These are phyloP conservation scores for Clarireedia homoeocarpa DNA, from an alignment of 2,329 filamentous ascomycete genomes.

Conservation along the genomic window DNA sequence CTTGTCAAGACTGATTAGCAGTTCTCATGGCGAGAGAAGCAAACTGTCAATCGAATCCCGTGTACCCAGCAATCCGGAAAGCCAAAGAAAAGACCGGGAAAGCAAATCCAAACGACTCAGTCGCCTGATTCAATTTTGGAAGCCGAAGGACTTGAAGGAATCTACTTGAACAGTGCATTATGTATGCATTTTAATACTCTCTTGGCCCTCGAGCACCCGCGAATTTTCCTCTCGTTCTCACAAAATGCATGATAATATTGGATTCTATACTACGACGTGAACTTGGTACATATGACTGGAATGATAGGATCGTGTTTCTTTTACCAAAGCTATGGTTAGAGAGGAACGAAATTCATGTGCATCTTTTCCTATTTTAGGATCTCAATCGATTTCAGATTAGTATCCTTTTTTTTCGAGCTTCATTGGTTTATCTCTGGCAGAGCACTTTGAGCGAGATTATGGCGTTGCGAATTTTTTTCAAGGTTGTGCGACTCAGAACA, in stretches of 20 bases:
- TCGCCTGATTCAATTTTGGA: constrained; percentile 75
- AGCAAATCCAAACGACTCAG: constrained; percentile 65
- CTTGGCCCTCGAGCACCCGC: not conserved
- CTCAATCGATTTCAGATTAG: constrained; percentile 2
- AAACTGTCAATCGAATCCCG: constrained; percentile 63
- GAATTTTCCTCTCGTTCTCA: not conserved
- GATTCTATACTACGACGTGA: not conserved
- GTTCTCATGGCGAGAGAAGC: constrained; percentile 65
- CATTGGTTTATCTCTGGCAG: constrained; percentile 10
- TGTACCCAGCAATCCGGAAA: constrained; percentile 33
- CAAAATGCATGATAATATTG: not conserved
- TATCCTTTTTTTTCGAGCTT: constrained; percentile 16
- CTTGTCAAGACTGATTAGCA: constrained; percentile 67
- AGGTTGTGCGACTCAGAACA: constrained; percentile 5
- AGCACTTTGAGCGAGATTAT: constrained; percentile 24
- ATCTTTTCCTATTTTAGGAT: constrained; percentile 16
- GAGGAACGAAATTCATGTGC: constrained; percentile 23
- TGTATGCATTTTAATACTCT: not conserved
- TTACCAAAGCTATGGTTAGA: constrained; percentile 19
- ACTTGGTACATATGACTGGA: constrained; percentile 7
- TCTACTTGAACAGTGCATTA: not conserved
- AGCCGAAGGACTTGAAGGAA: constrained; percentile 30
- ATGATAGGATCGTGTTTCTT: constrained; percentile 11
- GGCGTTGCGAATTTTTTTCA: constrained; percentile 6
- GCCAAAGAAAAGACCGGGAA: constrained; percentile 40